These are phyloP conservation scores for Ottelia alismoides DNA, from an alignment of 106 monocot species.

Conservation along the genomic window DNA sequence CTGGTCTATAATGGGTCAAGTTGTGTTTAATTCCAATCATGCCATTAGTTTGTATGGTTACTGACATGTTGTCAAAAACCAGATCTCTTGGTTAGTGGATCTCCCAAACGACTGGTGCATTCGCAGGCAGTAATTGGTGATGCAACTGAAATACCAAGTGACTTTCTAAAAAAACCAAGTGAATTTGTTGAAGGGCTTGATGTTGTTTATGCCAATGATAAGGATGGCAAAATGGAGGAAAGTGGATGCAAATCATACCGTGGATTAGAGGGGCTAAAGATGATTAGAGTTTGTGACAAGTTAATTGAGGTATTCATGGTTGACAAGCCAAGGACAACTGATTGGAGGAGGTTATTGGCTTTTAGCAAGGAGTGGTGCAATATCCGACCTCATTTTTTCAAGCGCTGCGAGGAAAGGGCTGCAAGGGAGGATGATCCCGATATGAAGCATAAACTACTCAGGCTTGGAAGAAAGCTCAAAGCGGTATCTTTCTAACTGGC, in stretches of 20 bases:
- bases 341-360: conserved; percentile 78
- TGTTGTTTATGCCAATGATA: conserved; percentile 2
- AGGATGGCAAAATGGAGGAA: conserved; percentile 4
- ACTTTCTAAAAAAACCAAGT: conserved; percentile 15
- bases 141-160: conserved; percentile 22
- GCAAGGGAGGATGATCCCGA: conserved; percentile 50
- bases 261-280: conserved; percentile 23
- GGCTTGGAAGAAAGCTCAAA: conserved; percentile 64
- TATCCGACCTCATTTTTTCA: conserved; percentile 53
- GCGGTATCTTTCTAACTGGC: too few relatives aligned
- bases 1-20: too few relatives aligned
- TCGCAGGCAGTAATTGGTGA: too few relatives aligned
- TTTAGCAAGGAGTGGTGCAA: conserved; percentile 66
- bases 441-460: conserved; percentile 62
- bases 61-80: too few relatives aligned
- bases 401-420: conserved; percentile 61
- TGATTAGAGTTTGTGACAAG: conserved; percentile 59
- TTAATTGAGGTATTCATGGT: conserved; percentile 76
- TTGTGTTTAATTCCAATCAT: too few relatives aligned
- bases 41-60: too few relatives aligned
- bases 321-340: conserved; percentile 61
- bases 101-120: too few relatives aligned
- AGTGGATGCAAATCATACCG: too few relatives aligned
- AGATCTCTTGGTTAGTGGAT: too few relatives aligned
- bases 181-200: conserved; percentile 3